A percentile compares a stretch with the other conserved stretches of the same genome.
phyloP scores from a whole-genome alignment of 768 basidiomycete genomes.

The Coprinopsis marcescibilis region DNA sequence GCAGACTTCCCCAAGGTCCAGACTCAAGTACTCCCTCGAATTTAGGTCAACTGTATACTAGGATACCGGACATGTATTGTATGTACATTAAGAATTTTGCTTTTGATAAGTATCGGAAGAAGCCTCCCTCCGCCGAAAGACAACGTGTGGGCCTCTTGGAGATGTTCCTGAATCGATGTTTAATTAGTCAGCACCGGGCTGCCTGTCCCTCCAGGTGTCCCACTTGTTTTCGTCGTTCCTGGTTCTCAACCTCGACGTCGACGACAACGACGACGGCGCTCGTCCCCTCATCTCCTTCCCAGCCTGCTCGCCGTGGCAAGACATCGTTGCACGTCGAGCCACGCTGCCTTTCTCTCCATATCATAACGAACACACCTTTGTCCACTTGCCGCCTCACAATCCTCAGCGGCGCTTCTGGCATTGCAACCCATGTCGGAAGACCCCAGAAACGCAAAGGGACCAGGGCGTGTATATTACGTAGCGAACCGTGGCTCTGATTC shows the following conservation, averaged over 20 bases:
- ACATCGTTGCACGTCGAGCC: neutral
- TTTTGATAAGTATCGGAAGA: conserved; percentile 12
- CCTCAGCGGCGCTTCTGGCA: conserved; percentile 9
- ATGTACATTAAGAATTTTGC: neutral
- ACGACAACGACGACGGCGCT: neutral
- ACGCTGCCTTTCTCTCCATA: conserved; percentile 1
- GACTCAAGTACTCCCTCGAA: conserved; percentile 15
- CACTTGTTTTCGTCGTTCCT: conserved; percentile 14
- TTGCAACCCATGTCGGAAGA: conserved; percentile 55
- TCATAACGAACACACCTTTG: neutral
- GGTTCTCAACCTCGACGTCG: conserved; percentile 1
- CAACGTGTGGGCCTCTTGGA: conserved; percentile 20
- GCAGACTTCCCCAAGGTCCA: conserved; percentile 75
- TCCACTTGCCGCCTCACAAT: neutral
- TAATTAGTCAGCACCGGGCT: conserved; percentile 24
- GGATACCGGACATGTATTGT: conserved; percentile 12
- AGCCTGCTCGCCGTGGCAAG: neutral
- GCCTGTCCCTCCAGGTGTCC: conserved; percentile 12
- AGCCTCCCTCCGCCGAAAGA: conserved; percentile 12
- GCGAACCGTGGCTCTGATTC: conserved; percentile 53
- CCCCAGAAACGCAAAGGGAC: conserved; percentile 31
- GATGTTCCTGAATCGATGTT: conserved; percentile 14
- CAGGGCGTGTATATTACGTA: conserved; percentile 44
- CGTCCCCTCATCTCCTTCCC: neutral
- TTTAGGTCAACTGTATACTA: too few species aligned